Conservation (phyloP, 768 basidiomycete species). For the Chalciporus pseudorubinellus region DNA sequence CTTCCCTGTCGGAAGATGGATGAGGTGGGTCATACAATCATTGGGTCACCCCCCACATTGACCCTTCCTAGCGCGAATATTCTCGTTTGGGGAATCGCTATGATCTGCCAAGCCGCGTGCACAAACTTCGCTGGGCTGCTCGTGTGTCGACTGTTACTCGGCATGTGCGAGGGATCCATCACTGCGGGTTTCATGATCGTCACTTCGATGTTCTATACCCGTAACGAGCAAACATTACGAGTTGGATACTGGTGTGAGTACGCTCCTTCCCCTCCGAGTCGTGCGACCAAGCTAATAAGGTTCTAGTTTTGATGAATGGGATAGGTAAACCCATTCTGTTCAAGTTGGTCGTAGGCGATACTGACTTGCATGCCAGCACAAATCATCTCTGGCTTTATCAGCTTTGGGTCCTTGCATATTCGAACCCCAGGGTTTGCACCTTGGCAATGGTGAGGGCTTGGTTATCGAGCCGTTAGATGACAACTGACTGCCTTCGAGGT, state of each 20-base stretch:
- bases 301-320: conserved; percentile 72
- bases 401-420: no score
- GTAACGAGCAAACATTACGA: conserved; percentile 63
- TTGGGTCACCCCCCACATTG: neutral
- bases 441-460: no score
- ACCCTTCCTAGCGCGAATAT: conserved; percentile 53
- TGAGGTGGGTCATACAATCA: conserved; percentile 49
- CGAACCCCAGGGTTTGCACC: no score
- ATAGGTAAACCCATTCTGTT: conserved; percentile 42
- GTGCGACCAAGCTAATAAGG: neutral
- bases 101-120: conserved; percentile 67
- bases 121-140: conserved; percentile 66
- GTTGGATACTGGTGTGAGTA: conserved; percentile 77
- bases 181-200: conserved; percentile 79
- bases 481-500: no score
- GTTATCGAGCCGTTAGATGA: no score
- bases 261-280: neutral
- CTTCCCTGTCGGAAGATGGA: conserved; percentile 78
- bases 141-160: conserved; percentile 60
- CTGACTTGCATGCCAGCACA: conserved; percentile 44
- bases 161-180: conserved; percentile 69
- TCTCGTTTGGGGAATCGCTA: conserved; percentile 59
- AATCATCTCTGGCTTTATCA: no score
- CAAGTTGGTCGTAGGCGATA: neutral
- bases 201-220: conserved; percentile 76